These are phyloP conservation scores for Penicillium cataractarum DNA, from an alignment of 495 filamentous ascomycete genomes.

Conservation along the genomic window DNA sequence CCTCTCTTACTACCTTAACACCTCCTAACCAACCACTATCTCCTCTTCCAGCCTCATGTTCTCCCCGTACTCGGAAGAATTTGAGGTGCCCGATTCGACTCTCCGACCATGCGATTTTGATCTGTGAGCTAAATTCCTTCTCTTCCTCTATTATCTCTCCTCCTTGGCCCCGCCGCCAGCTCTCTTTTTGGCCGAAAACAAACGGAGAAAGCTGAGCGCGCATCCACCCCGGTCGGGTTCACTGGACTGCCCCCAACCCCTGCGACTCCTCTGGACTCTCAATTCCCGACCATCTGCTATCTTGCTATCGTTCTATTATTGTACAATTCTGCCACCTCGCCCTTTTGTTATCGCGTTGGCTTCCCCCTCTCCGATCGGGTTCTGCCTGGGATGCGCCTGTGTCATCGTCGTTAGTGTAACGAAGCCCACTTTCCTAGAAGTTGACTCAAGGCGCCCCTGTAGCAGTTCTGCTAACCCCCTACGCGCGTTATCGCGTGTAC, in stretches of 20 bases:
- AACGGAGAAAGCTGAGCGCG: not conserved
- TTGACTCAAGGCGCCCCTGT: constrained; percentile 42
- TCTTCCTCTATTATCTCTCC: constrained; percentile 15
- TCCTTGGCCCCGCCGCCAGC: not conserved
- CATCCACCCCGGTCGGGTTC: not conserved
- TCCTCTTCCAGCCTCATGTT: constrained; percentile 34
- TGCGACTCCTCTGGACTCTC: not conserved
- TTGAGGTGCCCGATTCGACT: constrained; percentile 38
- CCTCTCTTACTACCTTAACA: constrained; percentile 18
- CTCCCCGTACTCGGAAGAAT: constrained; percentile 40
- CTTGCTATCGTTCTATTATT: constrained; percentile 18
- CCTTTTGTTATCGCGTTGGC: constrained; percentile 29
- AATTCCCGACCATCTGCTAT: not conserved
- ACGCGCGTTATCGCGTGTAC: constrained; percentile 41
- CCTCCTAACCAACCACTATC: constrained; percentile 20
- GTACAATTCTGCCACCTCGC: constrained; percentile 25
- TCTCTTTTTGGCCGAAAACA: not conserved
- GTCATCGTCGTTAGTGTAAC: constrained; percentile 53
- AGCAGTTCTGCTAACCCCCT: constrained; percentile 48
- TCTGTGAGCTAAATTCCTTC: constrained; percentile 27
- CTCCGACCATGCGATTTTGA: constrained; percentile 41
- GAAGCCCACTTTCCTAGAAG: constrained; percentile 37
- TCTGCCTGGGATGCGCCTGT: constrained; percentile 50
- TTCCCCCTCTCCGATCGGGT: constrained; percentile 36
- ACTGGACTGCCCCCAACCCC: constrained; percentile 26